Evolutionary conservation across 2,329 filamentous ascomycete genomes (phyloP), one percentile per base, ranked within the genome.

Genomic region (Monosporascus sp.): DNA sequence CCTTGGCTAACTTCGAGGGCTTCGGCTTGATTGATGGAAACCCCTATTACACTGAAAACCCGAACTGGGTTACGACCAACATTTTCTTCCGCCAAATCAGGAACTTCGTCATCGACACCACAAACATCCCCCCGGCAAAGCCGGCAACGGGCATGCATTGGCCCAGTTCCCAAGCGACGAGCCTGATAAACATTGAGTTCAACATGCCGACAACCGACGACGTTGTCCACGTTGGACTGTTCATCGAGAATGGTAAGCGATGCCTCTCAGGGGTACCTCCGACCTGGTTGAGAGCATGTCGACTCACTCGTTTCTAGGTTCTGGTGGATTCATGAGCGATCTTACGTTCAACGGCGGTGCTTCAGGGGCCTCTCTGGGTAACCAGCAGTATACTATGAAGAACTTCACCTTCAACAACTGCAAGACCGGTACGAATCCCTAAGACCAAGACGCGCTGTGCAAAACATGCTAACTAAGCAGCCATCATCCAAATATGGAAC

Each of bases 401-500:
- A 86, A 88, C 66, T 59, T 89, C 49, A 79, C 76, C 17, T 90
- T 90, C 72, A 83, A 83, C 59, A 74, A 78, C 64, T 84, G 83
- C 69, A 76, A 82, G 58, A 88, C 84, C 7, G 80, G 73, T 65
- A 50, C 43, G 58, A 48, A 11, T 7, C 5, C 49, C 14, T 38
- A 3, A 7, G 14, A 2, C 19, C 17, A 27, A 43, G n/a, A 16
- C 20, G 20, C n/a, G 27, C 11, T 40, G 31, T 34, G 14, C 48
- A n/a, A 48, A 38, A 19, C 43, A 17, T 37, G 26, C 31, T 52
- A 38, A 57, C 26, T 26, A 9, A 5, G n/a, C 49, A 64, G 84
- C 82, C 48, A 81, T 89, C 50, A 83, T 79, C 64, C 81, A 88
- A 70, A 80, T 86, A 59, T 90, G 87, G 87, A 81, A 87, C 69